A percentile compares a stretch with the other conserved stretches of the same genome.
These are phyloP conservation scores for Salix exigua DNA, from an alignment of 345 rosid genomes.

Conservation along the genomic window DNA sequence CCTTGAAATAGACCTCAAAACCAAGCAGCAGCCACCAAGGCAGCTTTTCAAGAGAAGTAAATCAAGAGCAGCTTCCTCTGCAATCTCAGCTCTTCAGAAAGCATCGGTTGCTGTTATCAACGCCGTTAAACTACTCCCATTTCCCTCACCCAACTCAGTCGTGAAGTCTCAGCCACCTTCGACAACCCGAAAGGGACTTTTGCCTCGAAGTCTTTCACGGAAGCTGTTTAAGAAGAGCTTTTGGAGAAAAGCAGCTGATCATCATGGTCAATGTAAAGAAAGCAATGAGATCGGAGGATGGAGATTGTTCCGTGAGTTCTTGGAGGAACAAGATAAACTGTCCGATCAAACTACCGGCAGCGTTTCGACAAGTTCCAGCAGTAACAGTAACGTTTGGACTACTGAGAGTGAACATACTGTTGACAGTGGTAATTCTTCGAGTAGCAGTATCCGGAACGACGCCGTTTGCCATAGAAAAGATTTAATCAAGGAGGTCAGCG, in stretches of 20 bases:
- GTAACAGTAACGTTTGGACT: slow-evolving; percentile 35
- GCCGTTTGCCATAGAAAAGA: slow-evolving; percentile 23
- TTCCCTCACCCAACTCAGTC: slow-evolving; percentile 39
- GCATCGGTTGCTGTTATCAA: slow-evolving; percentile 57
- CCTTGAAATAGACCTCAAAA: slow-evolving; percentile 57
- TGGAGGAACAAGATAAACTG: slow-evolving; percentile 35
- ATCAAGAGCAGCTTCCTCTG: slow-evolving; percentile 37
- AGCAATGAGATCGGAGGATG: slow-evolving; percentile 39
- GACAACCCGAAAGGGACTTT: background rate
- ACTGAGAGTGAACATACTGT: slow-evolving; percentile 43
- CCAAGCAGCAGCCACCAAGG: background rate
- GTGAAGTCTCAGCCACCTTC: slow-evolving; percentile 27
- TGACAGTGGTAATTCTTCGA: slow-evolving; percentile 30
- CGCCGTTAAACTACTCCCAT: slow-evolving; percentile 58
- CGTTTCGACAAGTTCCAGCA: slow-evolving; percentile 19
- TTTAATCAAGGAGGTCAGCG: slow-evolving; percentile 25
- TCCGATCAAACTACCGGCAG: slow-evolving; percentile 25
- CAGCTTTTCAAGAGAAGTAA: slow-evolving; percentile 25
- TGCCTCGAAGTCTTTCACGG: slow-evolving; percentile 49
- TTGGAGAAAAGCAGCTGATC: slow-evolving; percentile 37
- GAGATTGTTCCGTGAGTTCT: slow-evolving; percentile 46
- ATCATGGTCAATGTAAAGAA: background rate
- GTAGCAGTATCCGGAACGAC: slow-evolving; percentile 25
- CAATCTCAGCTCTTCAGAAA: slow-evolving; percentile 51
- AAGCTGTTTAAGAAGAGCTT: slow-evolving; percentile 45